phyloP scores from a whole-genome alignment of 257 asterid genomes.

The Primulina huaijiensis region DNA sequence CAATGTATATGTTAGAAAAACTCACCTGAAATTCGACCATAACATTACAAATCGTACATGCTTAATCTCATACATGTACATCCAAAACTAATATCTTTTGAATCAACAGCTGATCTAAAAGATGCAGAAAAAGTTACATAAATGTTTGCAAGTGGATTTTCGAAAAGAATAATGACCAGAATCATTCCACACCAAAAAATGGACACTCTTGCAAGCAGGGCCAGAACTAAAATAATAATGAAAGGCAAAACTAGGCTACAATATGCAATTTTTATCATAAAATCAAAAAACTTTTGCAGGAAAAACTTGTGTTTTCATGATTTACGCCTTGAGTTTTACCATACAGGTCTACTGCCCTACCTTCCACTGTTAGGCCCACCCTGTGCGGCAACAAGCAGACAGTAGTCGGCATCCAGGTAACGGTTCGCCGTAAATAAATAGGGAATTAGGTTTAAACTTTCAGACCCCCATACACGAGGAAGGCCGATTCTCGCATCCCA shows the following conservation, averaged over 20 bases:
- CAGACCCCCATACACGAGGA: not conserved
- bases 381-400: not conserved
- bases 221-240: not conserved
- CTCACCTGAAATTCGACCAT: not conserved
- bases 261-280: not conserved
- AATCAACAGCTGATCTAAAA: not conserved
- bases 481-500: not conserved
- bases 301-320: not conserved
- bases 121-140: not conserved
- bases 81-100: not conserved
- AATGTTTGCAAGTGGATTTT: not conserved
- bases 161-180: not conserved
- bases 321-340: not conserved
- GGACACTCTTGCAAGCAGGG: not conserved
- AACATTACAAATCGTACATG: not conserved
- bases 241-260: not conserved
- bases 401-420: not conserved
- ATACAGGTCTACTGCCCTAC: not conserved
- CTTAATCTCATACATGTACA: not conserved
- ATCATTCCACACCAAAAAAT: not conserved
- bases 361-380: not conserved
- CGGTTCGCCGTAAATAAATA: not conserved
- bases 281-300: not conserved
- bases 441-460: not conserved
- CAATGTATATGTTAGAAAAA: not conserved